Conservation (phyloP, 176 grass and related monocot species). For the Paspalum notatum region DNA sequence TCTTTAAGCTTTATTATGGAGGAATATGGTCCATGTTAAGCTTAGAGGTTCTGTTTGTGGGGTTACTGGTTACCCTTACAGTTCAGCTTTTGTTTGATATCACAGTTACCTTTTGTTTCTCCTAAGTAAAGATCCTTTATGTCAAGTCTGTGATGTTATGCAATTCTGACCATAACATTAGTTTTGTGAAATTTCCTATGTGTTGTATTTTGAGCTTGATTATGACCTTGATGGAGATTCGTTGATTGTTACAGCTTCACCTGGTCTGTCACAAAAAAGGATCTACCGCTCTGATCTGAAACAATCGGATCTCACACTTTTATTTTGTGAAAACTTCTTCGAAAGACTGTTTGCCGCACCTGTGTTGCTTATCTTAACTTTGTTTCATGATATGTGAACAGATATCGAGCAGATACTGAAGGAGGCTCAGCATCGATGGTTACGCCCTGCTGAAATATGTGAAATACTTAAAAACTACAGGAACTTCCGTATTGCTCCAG, state of each 20-base stretch:
- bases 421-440: constrained; percentile 84
- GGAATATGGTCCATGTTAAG: neutral
- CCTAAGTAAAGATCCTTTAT: neutral
- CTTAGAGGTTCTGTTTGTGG: neutral
- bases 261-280: neutral
- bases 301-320: neutral
- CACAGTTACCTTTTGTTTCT: neutral
- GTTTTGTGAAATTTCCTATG: neutral
- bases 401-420: constrained; percentile 84
- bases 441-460: constrained; percentile 90
- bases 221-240: neutral
- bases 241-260: neutral
- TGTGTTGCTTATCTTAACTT: neutral
- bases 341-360: neutral
- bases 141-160: neutral
- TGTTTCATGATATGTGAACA: constrained; percentile 44
- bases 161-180: neutral
- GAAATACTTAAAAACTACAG: constrained; percentile 86
- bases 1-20: constrained; percentile 7
- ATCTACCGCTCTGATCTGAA: neutral
- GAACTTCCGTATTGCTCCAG: constrained; percentile 73
- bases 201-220: neutral
- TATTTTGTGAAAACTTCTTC: neutral
- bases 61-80: neutral
- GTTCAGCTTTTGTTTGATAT: neutral